phyloP scores from a whole-genome alignment of 2,329 filamentous ascomycete species.

The Verticillium nubilum region DNA sequence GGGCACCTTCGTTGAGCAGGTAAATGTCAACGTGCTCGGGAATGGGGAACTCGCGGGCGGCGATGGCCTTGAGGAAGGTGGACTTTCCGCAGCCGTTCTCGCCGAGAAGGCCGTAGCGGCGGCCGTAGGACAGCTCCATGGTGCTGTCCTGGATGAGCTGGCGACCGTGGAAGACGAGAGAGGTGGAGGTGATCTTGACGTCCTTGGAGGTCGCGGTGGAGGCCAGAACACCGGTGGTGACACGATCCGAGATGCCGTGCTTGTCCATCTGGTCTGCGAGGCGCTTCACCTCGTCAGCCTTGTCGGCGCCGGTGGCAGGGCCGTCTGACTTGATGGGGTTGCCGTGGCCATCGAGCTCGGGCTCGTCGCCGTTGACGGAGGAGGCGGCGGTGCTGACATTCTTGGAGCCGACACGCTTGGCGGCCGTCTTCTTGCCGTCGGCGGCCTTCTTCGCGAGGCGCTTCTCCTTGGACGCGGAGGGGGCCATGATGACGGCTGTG shows the following conservation, averaged over 20 bases:
- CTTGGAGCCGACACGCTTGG: constrained; percentile 46
- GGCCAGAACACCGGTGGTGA: constrained; percentile 93
- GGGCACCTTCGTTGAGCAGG: constrained; percentile 93
- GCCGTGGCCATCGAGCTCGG: constrained; percentile 59
- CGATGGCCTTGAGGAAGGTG: constrained; percentile 93
- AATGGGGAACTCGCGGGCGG: constrained; percentile 88
- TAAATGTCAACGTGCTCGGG: constrained; percentile 98
- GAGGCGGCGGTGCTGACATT: constrained; percentile 42
- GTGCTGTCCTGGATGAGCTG: constrained; percentile 93
- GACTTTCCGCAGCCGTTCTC: constrained; percentile 99
- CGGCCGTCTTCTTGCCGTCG: constrained; percentile 51
- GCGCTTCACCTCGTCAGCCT: constrained; percentile 78
- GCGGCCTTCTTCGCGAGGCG: constrained; percentile 66
- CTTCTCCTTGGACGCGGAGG: constrained; percentile 67
- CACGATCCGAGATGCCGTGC: constrained; percentile 91
- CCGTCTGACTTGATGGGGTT: constrained; percentile 51
- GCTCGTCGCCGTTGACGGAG: constrained; percentile 67
- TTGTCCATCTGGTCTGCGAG: constrained; percentile 92
- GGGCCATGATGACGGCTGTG: constrained; percentile 44
- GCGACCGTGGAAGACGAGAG: constrained; percentile 94
- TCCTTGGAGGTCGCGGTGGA: constrained; percentile 83
- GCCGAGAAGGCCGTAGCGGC: constrained; percentile 89
- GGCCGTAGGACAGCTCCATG: constrained; percentile 86
- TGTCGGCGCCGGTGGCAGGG: constrained; percentile 64
- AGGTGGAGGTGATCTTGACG: constrained; percentile 92